A percentile compares a stretch with the other conserved stretches of the same genome.
phyloP scores from a whole-genome alignment of 1,139 yeast genomes.

The Taphrina wiesneri region DNA sequence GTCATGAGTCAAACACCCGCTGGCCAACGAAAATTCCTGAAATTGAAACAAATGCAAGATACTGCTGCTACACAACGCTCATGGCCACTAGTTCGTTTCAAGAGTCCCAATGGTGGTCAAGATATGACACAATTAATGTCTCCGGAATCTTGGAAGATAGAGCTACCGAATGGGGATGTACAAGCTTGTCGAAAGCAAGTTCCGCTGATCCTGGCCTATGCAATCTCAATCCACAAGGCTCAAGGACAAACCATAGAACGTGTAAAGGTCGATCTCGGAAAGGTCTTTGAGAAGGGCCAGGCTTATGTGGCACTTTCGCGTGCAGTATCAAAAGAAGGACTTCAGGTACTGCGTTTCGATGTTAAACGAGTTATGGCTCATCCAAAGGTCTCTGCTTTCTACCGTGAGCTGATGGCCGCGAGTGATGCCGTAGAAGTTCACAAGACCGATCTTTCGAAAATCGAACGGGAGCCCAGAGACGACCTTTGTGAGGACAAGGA shows the following conservation, averaged over 20 bases:
- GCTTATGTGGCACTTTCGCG: constrained; percentile 92
- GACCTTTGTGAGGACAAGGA: background rate
- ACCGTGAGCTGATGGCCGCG: constrained; percentile 43
- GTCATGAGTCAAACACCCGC: constrained; percentile 31
- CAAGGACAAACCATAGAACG: constrained; percentile 91
- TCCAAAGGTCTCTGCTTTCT: constrained; percentile 66
- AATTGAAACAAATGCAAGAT: constrained; percentile 18
- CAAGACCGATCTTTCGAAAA: background rate
- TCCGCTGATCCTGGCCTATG: constrained; percentile 92
- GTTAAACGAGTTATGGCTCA: constrained; percentile 65
- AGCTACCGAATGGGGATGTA: constrained; percentile 58
- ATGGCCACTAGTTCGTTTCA: constrained; percentile 76
- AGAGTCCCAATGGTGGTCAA: constrained; percentile 67
- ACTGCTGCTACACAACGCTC: constrained; percentile 26
- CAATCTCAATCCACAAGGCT: constrained; percentile 89
- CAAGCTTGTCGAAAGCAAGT: constrained; percentile 64
- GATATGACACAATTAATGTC: constrained; percentile 60
- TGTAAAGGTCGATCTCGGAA: constrained; percentile 75
- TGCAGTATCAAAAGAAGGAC: constrained; percentile 70
- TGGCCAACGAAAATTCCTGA: constrained; percentile 25
- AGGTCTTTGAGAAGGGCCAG: constrained; percentile 82
- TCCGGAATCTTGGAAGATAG: constrained; percentile 73
- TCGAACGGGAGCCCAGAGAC: background rate
- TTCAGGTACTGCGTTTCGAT: constrained; percentile 73
- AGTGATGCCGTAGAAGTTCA: constrained; percentile 2